Base-by-base conservation (phyloP, 805 yeast species). In the Clavispora fructus region DNA sequence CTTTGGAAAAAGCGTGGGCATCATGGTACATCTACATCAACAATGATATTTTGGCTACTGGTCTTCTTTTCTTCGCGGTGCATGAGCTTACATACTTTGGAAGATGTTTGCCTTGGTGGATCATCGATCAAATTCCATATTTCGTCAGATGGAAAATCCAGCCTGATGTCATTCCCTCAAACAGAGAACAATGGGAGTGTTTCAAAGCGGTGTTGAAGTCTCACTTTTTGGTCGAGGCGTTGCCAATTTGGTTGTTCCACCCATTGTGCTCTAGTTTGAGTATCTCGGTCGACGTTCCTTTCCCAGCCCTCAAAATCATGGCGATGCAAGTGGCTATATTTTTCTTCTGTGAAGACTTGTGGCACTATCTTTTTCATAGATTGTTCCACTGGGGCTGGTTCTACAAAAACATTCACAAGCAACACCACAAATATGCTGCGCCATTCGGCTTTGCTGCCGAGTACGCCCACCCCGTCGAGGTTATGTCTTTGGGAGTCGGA, bases 371-470 rank as follows among this genome's bases (percentile, higher is more conserved):
- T 79, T 73, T 77, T 42, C 84, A 79, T 55, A 61, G 84, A 47
- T 63, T 75, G 33, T 78, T 79, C 60, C 84, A 79, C 53, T 68
- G 73, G 49, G 82, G 83, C 6, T 67, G 73, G 40, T 79, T 79
- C 56, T 79, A 79, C 63, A 78, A 74, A 57, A 71, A 77, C 54
- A 72, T 79, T 49, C 84, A 79, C 58, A 79, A 79, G 60, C 82
- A 77, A 57, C 84, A 79, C 60, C 84, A 79, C 56, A 65, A 77
- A 53, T 79, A 78, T 53, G 81, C 83, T 16, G 83, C 84, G 11
- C 84, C 84, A 6, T 79, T 79, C 60, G 84, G 84, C 3, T 67
- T 79, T 48, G 68, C 83, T 28, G 84, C 84, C 6, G 84, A 79
- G 50, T 79, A 78, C 51, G 83, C 83, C 16, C 84, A 79, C 49